phyloP scores from a whole-genome alignment of 768 basidiomycete species.

The Mycena filopes region DNA sequence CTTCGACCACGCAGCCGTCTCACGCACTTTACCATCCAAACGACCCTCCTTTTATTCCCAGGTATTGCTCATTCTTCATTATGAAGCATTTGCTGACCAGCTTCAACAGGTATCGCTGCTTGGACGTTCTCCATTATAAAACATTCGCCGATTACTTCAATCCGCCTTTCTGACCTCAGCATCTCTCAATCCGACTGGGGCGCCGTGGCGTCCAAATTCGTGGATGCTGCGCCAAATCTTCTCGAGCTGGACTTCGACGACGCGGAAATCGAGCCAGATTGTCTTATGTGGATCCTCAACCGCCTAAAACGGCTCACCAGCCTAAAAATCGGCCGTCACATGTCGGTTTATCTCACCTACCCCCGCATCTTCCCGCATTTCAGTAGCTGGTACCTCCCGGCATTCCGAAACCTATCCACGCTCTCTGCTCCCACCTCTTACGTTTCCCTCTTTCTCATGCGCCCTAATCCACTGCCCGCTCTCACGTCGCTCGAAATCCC shows the following conservation, averaged over 20 bases:
- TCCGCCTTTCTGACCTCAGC: slow-evolving; percentile 12
- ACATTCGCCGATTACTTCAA: slow-evolving; percentile 4
- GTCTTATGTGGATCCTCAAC: slow-evolving; percentile 4
- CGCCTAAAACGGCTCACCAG: not conserved
- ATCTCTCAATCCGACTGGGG: slow-evolving; percentile 10
- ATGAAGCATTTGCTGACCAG: slow-evolving; percentile 2
- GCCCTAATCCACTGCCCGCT: slow-evolving; percentile 6
- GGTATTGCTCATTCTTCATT: not conserved
- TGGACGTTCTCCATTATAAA: slow-evolving; percentile 12
- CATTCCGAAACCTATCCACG: slow-evolving; percentile 2
- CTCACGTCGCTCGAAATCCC: not conserved
- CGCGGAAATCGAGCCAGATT: not conserved
- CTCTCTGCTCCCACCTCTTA: slow-evolving; percentile 1
- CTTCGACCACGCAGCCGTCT: not conserved
- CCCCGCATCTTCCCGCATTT: slow-evolving; percentile 11
- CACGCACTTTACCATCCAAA: not conserved
- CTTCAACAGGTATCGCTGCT: not conserved
- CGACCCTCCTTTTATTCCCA: slow-evolving; percentile 15
- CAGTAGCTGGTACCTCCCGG: slow-evolving; percentile 15
- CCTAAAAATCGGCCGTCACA: not conserved
- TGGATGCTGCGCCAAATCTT: slow-evolving; percentile 5
- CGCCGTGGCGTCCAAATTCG: not conserved
- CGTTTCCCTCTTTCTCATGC: slow-evolving; percentile 12
- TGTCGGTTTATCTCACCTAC: slow-evolving; percentile 5
- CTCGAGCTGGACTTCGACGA: slow-evolving; percentile 14